These are phyloP conservation scores for Saccharomycopsis selenospora DNA, from an alignment of 805 yeast genomes.

Conservation along the genomic window DNA sequence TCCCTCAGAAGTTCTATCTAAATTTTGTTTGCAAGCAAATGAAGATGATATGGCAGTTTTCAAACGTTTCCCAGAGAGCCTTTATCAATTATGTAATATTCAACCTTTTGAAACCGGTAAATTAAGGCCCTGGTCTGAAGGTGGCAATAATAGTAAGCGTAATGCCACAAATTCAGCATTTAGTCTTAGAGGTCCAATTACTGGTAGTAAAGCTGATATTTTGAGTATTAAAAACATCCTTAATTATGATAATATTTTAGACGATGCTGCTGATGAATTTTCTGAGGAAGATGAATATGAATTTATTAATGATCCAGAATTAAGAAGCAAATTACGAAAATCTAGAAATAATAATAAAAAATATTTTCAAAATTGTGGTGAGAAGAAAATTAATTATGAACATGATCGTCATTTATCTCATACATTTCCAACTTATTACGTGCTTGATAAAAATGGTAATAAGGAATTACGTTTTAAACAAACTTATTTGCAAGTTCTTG, in stretches of 20 bases:
- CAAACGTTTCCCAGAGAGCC: constrained; percentile 2
- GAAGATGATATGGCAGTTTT: constrained; percentile 2
- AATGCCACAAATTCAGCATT: background rate
- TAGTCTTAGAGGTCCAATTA: background rate
- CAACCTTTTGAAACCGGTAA: constrained; percentile 8
- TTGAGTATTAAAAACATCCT: background rate
- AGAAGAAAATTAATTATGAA: background rate
- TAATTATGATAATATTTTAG: constrained; percentile 6
- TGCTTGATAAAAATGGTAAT: background rate
- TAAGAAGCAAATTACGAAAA: background rate
- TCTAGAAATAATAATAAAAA: background rate
- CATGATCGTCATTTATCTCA: constrained; percentile 1
- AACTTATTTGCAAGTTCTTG: constrained; percentile 4
- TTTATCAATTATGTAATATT: constrained; percentile 6
- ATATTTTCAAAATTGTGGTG: background rate
- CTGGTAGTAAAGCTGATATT: background rate
- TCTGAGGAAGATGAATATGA: constrained; percentile 3
- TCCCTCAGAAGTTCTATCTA: background rate
- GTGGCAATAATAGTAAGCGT: background rate
- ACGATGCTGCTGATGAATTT: constrained; percentile 11
- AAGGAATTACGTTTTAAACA: constrained; percentile 1
- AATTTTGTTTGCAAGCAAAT: background rate
- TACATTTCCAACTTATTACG: constrained; percentile 6
- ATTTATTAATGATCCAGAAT: background rate
- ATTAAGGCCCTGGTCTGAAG: background rate